phyloP scores from a whole-genome alignment of 306 rosid species.

The Astragalus membranaceus region DNA sequence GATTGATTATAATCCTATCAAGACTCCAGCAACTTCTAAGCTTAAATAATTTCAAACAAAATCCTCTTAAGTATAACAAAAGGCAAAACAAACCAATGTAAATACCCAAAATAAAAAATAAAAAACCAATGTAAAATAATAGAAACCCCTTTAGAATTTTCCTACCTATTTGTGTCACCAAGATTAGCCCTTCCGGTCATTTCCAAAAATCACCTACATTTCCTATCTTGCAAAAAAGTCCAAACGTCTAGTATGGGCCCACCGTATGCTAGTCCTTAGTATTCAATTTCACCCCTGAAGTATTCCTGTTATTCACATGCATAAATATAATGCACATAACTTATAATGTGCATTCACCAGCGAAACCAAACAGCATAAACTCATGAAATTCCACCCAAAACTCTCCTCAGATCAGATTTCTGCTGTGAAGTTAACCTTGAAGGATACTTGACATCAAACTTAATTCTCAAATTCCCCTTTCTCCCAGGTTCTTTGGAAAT shows the following conservation, averaged over 20 bases:
- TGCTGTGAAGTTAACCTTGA: constrained; percentile 67
- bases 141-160: neutral
- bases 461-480: constrained; percentile 80
- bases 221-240: constrained; percentile 29
- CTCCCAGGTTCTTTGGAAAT: constrained; percentile 78
- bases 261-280: neutral
- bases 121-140: neutral
- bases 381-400: constrained; percentile 55
- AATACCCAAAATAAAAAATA: neutral
- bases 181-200: neutral
- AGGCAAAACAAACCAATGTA: constrained; percentile 6
- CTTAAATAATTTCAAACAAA: neutral
- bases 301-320: constrained; percentile 35
- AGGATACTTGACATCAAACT: constrained; percentile 78
- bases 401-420: constrained; percentile 78
- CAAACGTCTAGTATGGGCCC: constrained; percentile 12
- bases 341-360: constrained; percentile 21
- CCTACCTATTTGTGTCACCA: constrained; percentile 17
- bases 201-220: constrained; percentile 3
- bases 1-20: neutral
- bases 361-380: constrained; percentile 19
- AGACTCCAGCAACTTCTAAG: neutral
- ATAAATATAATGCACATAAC: constrained; percentile 23
- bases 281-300: constrained; percentile 6
- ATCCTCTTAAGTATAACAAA: neutral